phyloP scores from a whole-genome alignment of 805 yeast genomes.

The Sungouiella thailandica region DNA sequence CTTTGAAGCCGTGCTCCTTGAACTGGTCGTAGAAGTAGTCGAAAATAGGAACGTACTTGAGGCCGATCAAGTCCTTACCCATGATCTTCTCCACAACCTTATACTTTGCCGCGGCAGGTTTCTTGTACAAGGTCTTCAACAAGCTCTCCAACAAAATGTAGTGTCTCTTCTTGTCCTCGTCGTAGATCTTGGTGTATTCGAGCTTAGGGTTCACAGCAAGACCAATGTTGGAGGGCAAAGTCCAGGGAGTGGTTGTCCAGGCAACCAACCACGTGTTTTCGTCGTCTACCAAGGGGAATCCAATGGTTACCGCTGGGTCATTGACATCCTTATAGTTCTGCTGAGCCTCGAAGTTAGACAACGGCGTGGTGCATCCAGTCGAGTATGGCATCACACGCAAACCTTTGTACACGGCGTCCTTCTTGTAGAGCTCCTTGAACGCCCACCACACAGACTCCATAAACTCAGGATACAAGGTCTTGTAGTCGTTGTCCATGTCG shows the following conservation, averaged over 20 bases:
- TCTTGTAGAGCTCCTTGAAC: slow-evolving; percentile 80
- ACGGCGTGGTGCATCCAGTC: slow-evolving; percentile 93
- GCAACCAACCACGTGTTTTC: slow-evolving; percentile 84
- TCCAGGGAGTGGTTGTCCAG: slow-evolving; percentile 99
- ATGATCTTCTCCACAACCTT: slow-evolving; percentile 73
- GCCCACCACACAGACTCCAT: slow-evolving; percentile 99
- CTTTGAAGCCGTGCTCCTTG: slow-evolving; percentile 75
- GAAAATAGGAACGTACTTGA: slow-evolving; percentile 78
- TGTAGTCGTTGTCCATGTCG: slow-evolving; percentile 97
- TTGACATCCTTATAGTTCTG: slow-evolving; percentile 95
- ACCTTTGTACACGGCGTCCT: slow-evolving; percentile 90
- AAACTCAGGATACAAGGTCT: slow-evolving; percentile 89
- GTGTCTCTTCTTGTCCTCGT: slow-evolving; percentile 77
- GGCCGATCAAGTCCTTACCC: slow-evolving; percentile 79
- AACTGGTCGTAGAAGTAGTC: slow-evolving; percentile 73
- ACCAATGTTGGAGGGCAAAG: slow-evolving; percentile 90
- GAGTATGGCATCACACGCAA: slow-evolving; percentile 98
- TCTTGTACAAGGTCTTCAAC: slow-evolving; percentile 82
- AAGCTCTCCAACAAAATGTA: slow-evolving; percentile 83
- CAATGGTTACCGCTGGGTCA: slow-evolving; percentile 94
- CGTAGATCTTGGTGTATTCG: slow-evolving; percentile 88
- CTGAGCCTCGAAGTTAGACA: slow-evolving; percentile 97
- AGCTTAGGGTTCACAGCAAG: slow-evolving; percentile 87
- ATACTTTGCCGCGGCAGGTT: slow-evolving; percentile 86
- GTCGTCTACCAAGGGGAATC: slow-evolving; percentile 76